Evolutionary conservation across 2,329 filamentous ascomycete species (phyloP), one percentile per base, ranked within the genome.

Genomic region (Aspergillus fructus): DNA sequence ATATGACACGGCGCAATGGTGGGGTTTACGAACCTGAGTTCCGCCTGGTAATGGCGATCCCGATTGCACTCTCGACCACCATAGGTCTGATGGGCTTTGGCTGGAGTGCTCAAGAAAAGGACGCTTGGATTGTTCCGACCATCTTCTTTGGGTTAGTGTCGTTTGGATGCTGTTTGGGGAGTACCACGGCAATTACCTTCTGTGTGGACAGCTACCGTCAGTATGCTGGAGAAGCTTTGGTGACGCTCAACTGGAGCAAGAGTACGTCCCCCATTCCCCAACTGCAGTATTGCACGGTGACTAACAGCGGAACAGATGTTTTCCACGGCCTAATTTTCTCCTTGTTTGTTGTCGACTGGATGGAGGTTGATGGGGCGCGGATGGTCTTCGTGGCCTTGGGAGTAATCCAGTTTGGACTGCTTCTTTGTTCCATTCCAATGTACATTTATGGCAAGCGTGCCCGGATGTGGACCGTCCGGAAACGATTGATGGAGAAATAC

Each of bases 11-110:
- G 37, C 86, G 87, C 27, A 97, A 97, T 65, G 91, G 90, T n/a
- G 93, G 93, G 2, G 79, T 97, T 3, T 97, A 97, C 71, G 93
- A 97, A 73, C 93, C 93, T 1, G 93, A 97, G 73, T 97, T 96
- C 69, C 85, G 93, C 6, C 83, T 96, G 0, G 83, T 96, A 43
- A 96, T 97, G 93, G 90, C 86, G 0, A 75, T 88, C 3, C 93
- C 93, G 0, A 87, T 97, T 33, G 80, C 88, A 1, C 67, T 97
- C 53, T 86, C 86, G 3, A 97, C 93, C 0, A 85, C 87, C 1
- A 85, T 93, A 33, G 94, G 94, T 0, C 83, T 97, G 15, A 96
- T 97, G 87, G 93, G 92, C 2, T 97, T 94, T 68, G 93, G 93
- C n/a, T 97, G 93, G 94, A 92, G 89, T 9, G 91, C 89, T 0